Evolutionary conservation across 2,329 filamentous ascomycete species (phyloP), one percentile per base, ranked within the genome.

Genomic region (Epichloe coenophiala): DNA sequence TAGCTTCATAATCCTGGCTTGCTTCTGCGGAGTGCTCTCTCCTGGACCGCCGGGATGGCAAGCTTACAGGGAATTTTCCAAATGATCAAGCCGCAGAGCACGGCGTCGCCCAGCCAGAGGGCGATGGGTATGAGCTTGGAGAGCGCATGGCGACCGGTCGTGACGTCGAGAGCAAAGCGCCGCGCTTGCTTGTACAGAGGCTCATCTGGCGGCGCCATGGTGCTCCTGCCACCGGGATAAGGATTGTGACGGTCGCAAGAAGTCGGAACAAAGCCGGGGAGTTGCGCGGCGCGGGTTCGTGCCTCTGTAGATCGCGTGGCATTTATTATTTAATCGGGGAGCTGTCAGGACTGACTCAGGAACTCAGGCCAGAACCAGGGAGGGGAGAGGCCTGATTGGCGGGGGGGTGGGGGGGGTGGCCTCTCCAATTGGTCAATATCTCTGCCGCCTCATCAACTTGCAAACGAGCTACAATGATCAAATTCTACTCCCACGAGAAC

Each of bases 51-150:
- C 31, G 31, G 31, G 15, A 19, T 3, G 2, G 13, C 11, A 19
- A 50, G 48, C 84, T 71, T 72, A 95, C 89, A 95, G 40, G 89
- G 83, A 52, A 95, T 76, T 65, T 83, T 90, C 76, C 80, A 82
- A 56, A 95, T 85, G 56, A 96, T 76, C 36, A 87, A 64, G 15
- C 70, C 75, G 65, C 86, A 93, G 21, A 95, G 76, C 17, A 78
- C 66, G 7, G 80, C 81, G 62, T 96, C 90, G 49, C 77, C 71
- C 35, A 84, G 64, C 57, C 93, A 72, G 5, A 95, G 73, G 3
- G 81, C 69, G 0, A 81, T 75, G 5, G 81, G 70, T 31, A 81
- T 60, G 39, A 74, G 61, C 54, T 63, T 67, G 7, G 77, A 75
- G 45, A 80, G 66, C 11, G 61, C 60, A 63, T 77, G 73, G 4